phyloP scores from a whole-genome alignment of 441 rosid genomes.

The Eugenia klotzschiana region DNA sequence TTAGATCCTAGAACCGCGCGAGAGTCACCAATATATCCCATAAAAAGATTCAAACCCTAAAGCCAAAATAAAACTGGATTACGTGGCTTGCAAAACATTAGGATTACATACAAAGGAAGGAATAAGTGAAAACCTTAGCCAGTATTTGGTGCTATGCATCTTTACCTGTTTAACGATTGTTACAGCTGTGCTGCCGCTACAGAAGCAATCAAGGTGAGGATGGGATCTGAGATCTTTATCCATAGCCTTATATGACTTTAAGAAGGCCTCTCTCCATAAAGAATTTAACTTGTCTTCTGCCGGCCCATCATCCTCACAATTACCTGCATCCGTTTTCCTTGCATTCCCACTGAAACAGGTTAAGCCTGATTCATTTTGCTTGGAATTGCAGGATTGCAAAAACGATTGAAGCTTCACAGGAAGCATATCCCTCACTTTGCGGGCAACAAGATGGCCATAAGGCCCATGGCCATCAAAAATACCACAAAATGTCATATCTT shows the following conservation, averaged over 20 bases:
- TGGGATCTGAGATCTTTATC: slow-evolving; percentile 84
- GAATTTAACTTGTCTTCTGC: slow-evolving; percentile 46
- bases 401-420: slow-evolving; percentile 68
- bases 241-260: slow-evolving; percentile 85
- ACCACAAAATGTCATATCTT: slow-evolving; percentile 83
- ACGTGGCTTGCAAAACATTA: slow-evolving; percentile 17
- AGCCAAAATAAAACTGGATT: not conserved
- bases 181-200: slow-evolving; percentile 95
- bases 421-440: slow-evolving; percentile 81
- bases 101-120: not conserved
- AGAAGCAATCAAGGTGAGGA: slow-evolving; percentile 84
- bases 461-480: slow-evolving; percentile 99
- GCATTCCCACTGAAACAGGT: slow-evolving; percentile 40
- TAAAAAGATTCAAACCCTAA: slow-evolving; percentile 4
- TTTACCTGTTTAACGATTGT: slow-evolving; percentile 79
- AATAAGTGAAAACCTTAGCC: not conserved
- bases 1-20: slow-evolving; percentile 2
- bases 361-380: slow-evolving; percentile 34
- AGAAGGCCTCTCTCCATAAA: slow-evolving; percentile 76
- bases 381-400: slow-evolving; percentile 33
- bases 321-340: slow-evolving; percentile 36
- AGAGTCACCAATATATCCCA: slow-evolving; percentile 4
- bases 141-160: not conserved
- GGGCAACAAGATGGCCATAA: slow-evolving; percentile 90
- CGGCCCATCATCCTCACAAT: slow-evolving; percentile 44